These are phyloP conservation scores for Agastache rugosa DNA, from an alignment of 257 asterid species.

Conservation along the genomic window DNA sequence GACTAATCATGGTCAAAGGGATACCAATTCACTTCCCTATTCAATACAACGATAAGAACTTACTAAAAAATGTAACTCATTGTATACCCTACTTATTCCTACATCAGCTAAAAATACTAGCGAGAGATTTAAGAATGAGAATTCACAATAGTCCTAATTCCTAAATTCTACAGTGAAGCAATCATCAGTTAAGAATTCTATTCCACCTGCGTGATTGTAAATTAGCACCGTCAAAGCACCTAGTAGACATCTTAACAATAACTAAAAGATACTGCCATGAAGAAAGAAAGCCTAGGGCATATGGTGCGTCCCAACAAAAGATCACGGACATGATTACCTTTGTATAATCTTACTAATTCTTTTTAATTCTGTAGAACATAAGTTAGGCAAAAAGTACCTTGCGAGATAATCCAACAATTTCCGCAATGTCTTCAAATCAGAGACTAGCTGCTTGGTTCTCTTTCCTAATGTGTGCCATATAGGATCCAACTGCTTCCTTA, in stretches of 20 bases:
- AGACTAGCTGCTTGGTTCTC: constrained; percentile 94
- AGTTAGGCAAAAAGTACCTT: constrained; percentile 54
- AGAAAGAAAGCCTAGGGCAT: constrained; percentile 5
- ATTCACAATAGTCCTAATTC: not conserved
- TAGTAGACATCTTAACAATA: constrained; percentile 2
- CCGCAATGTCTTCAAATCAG: constrained; percentile 92
- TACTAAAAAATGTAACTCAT: not conserved
- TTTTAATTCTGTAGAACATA: constrained; percentile 19
- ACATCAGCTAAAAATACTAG: constrained; percentile 9
- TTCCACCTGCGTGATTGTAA: constrained; percentile 17
- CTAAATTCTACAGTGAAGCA: constrained; percentile 15
- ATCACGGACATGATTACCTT: constrained; percentile 11
- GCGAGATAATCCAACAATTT: constrained; percentile 93
- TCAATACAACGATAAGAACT: not conserved
- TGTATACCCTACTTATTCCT: not conserved
- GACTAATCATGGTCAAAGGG: constrained; percentile 19
- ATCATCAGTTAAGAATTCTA: not conserved
- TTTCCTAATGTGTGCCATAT: constrained; percentile 98
- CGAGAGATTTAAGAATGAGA: constrained; percentile 17
- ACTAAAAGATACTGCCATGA: not conserved
- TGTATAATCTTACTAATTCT: constrained; percentile 1
- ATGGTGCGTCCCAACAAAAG: not conserved
- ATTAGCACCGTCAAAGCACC: constrained; percentile 12
- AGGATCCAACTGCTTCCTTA: constrained; percentile 93
- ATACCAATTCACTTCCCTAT: not conserved